phyloP scores from a whole-genome alignment of 2,329 filamentous ascomycete genomes.

The Dothideomycetidae sp. region DNA sequence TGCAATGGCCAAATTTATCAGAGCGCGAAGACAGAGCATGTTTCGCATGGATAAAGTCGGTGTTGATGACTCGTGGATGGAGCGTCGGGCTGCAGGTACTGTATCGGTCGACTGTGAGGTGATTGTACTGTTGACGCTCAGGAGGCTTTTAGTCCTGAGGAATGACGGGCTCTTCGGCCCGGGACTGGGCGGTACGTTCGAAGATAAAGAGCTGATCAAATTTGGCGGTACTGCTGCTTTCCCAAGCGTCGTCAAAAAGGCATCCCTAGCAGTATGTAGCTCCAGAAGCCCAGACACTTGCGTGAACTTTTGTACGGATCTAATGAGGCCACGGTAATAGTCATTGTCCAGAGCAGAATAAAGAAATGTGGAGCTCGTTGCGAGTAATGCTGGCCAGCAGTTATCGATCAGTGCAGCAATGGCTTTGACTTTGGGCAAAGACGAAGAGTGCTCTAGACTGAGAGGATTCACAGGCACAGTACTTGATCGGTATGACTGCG shows the following conservation, averaged over 20 bases:
- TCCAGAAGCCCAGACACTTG: conserved; percentile 85
- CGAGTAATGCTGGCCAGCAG: conserved; percentile 91
- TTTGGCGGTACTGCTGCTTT: conserved; percentile 88
- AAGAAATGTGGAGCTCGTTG: conserved; percentile 88
- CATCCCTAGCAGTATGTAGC: conserved; percentile 75
- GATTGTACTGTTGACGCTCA: conserved; percentile 59
- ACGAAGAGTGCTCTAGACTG: conserved; percentile 55
- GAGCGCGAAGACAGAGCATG: conserved; percentile 71
- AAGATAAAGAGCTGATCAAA: conserved; percentile 30
- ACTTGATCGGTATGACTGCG: conserved; percentile 56
- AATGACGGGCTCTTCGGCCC: conserved; percentile 44
- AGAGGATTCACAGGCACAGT: conserved; percentile 77
- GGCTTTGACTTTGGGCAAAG: conserved; percentile 55
- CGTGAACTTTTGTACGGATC: conserved; percentile 87
- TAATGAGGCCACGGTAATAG: conserved; percentile 82
- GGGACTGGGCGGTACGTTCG: conserved; percentile 15
- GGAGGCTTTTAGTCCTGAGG: conserved; percentile 54
- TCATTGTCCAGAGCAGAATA: conserved; percentile 85
- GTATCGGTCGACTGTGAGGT: conserved; percentile 38
- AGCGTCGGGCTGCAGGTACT: conserved; percentile 43
- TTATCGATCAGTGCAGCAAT: conserved; percentile 74
- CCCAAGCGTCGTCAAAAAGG: conserved; percentile 82
- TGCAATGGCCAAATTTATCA: conserved; percentile 92
- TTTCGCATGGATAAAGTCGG: conserved; percentile 71
- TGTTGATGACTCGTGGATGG: conserved; percentile 39